phyloP scores from a whole-genome alignment of 768 basidiomycete species.

The Rubroboletus satanas region DNA sequence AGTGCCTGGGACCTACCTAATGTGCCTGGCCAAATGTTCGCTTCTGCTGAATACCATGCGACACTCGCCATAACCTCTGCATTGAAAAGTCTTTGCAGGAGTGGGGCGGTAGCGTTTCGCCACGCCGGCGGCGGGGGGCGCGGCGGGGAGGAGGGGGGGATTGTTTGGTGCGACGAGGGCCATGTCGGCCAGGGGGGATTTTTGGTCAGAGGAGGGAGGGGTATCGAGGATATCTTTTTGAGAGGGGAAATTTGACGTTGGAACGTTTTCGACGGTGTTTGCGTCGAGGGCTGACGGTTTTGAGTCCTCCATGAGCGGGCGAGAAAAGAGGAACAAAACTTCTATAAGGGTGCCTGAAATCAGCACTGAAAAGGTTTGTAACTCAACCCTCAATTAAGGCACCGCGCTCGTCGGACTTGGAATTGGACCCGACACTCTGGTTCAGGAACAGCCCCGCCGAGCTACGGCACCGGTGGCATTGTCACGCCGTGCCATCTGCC shows the following conservation, averaged over 20 bases:
- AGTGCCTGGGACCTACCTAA: conserved; percentile 60
- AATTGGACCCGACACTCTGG: conserved; percentile 21
- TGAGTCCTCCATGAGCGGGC: conserved; percentile 34
- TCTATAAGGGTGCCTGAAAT: conserved; percentile 36
- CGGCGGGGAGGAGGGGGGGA: conserved; percentile 19
- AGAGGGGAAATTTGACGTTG: conserved; percentile 2
- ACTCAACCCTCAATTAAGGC: conserved; percentile 34
- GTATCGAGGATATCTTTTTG: conserved; percentile 3
- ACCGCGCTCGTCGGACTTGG: conserved; percentile 33
- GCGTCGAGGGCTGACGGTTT: conserved; percentile 28
- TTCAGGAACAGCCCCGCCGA: conserved; percentile 35
- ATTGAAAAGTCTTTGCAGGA: conserved; percentile 92
- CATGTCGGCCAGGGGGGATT: conserved; percentile 24
- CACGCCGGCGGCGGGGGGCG: conserved; percentile 22
- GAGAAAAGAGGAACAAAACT: conserved; percentile 33
- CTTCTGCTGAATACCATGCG: conserved; percentile 94
- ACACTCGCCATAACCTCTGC: conserved; percentile 92
- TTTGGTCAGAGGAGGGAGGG: neutral
- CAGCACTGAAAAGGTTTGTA: conserved; percentile 29
- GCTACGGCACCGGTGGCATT: conserved; percentile 33
- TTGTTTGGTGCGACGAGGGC: conserved; percentile 31
- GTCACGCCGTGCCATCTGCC: too few relatives aligned
- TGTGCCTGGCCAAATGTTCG: conserved; percentile 94
- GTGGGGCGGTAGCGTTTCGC: conserved; percentile 75
- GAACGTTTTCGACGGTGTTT: conserved; percentile 11